Evolutionary conservation across 345 rosid genomes (phyloP), one percentile per base, ranked within the genome.

Genomic region (Carallia brachiata): DNA sequence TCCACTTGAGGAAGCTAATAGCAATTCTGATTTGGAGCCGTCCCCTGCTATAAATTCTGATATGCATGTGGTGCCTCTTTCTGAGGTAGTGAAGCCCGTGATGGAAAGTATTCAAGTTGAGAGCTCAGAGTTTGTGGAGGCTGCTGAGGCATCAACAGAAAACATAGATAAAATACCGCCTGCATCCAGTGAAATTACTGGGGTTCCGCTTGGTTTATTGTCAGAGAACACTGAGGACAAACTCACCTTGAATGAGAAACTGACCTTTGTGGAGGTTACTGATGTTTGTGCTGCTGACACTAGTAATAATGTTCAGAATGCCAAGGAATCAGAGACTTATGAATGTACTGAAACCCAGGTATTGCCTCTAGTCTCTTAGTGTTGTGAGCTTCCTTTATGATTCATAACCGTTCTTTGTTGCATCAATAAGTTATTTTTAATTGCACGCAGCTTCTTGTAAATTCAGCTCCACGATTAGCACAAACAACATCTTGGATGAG

Each of bases 401-500:
- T 13, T 61, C 2, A 6, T 37, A 52, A 52, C 39, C 16, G 62
- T 9, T 47, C 44, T 63, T 34, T 52, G 37, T 58, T 47, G 54
- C 30, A 37, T 39, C 67, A 57, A 68, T 67, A 69, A 44, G 66
- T 53, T 44, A 44, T 67, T 37, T 70, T 77, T 23, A 23, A 23
- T 75, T 48, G 30, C 61, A 18, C 66, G 76, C 88, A 91, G 98
- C 85, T 83, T 70, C 75, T 73, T 18, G 62, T 78, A 65, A 67
- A 71, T 62, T 39, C 82, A 50, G 77, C 83, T 63, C 89, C 87
- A 71, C 85, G 74, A 55, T 56, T 75, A 71, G 80, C 74, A 36
- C 75, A 82, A 79, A 87, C 86, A 77, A 87, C 89, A 36, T 88
- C 88, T n/a, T 85, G 86, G 84, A 69, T 87, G 55, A 80, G 84